A percentile compares a stretch with the other conserved stretches of the same genome.
Evolutionary conservation across 2,329 filamentous ascomycete species (phyloP).

Genomic region (Neophaeococcomyces mojaviensis): DNA sequence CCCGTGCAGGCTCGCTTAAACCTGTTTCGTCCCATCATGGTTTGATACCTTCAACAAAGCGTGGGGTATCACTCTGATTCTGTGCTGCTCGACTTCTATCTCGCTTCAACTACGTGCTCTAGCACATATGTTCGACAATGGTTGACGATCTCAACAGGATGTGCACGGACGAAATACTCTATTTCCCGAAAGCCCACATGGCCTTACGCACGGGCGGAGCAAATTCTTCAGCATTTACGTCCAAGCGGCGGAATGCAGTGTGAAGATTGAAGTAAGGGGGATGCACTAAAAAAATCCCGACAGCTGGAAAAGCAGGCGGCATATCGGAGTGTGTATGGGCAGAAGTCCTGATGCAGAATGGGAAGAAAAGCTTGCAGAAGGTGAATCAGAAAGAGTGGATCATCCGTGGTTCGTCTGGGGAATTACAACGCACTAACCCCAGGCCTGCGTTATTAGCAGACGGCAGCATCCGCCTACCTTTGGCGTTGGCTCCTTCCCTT

Average conservation of each 20-base stretch:
- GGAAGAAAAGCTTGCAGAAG: too few species aligned
- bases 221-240: background rate
- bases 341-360: background rate
- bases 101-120: too few species aligned
- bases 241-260: background rate
- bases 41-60: background rate
- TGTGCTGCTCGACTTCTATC: too few species aligned
- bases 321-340: too few species aligned
- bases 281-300: background rate
- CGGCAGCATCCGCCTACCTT: constrained; percentile 1
- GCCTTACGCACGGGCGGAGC: background rate
- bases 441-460: background rate
- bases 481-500: background rate
- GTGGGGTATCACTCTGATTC: background rate
- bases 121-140: too few species aligned
- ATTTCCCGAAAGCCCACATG: background rate
- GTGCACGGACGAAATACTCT: too few species aligned
- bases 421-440: too few species aligned
- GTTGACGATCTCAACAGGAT: too few species aligned
- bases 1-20: background rate
- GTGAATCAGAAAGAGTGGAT: too few species aligned
- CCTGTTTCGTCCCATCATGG: background rate
- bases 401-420: background rate
- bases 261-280: constrained; percentile 7
- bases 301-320: background rate